Evolutionary conservation across 2,329 filamentous ascomycete species (phyloP).

Genomic region (Paracoccidioides lutzii): DNA sequence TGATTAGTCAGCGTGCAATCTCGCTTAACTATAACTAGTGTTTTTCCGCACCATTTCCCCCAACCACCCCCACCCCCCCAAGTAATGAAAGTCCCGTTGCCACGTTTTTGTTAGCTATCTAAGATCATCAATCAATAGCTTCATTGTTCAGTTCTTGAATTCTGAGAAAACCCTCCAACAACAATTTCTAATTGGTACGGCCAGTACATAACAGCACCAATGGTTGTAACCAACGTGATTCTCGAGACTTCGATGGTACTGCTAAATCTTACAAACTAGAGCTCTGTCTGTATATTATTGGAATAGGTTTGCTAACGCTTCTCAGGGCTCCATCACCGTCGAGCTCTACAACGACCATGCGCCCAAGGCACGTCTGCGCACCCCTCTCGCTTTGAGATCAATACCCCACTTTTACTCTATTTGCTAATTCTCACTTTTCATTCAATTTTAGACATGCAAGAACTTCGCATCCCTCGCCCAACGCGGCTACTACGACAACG

Average conservation of each 20-base stretch:
- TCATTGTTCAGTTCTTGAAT: no score
- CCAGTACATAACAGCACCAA: constrained; percentile 22
- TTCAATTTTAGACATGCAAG: constrained; percentile 50
- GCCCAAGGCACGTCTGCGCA: constrained; percentile 42
- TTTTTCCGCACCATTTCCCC: no score
- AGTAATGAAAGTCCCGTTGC: no score
- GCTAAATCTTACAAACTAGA: neutral
- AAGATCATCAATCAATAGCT: no score
- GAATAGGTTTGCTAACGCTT: neutral
- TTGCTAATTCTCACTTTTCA: constrained; percentile 6
- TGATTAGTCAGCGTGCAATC: no score
- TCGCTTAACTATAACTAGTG: no score
- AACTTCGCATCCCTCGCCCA: constrained; percentile 74
- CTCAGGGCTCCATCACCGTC: constrained; percentile 64
- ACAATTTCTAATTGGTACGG: neutral
- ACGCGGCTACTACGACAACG: constrained; percentile 76
- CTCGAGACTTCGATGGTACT: constrained; percentile 76
- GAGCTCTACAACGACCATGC: constrained; percentile 88
- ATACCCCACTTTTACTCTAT: neutral
- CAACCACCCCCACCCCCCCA: no score
- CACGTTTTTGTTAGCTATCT: no score
- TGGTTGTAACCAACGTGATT: constrained; percentile 66
- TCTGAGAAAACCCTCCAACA: neutral
- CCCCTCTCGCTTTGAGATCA: neutral
- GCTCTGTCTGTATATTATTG: neutral